Conservation (phyloP, 108 stramenopile species). For the Skeletonema potamos region DNA sequence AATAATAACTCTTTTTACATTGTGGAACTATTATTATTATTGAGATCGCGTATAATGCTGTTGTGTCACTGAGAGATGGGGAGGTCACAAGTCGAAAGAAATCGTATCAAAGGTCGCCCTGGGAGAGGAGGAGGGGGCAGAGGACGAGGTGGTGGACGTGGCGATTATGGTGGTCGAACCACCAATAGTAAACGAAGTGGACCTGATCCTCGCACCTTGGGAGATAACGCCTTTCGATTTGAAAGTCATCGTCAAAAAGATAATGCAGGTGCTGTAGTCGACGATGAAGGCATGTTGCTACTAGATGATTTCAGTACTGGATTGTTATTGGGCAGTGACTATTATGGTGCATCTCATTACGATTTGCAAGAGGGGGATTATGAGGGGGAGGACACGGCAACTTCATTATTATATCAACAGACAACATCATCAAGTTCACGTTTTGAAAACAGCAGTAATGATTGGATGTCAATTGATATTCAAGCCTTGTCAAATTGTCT, state of each 20-base stretch:
- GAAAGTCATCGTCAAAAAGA: neutral
- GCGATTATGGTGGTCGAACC: neutral
- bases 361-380: neutral
- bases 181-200: neutral
- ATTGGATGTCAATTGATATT: constrained; percentile 20
- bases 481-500: constrained; percentile 10
- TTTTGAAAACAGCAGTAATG: neutral
- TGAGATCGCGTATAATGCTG: no score
- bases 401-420: neutral
- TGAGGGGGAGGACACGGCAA: no score
- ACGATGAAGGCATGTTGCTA: constrained; percentile 6
- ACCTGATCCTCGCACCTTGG: constrained; percentile 1
- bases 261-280: neutral
- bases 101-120: constrained; percentile 22
- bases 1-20: no score
- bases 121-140: constrained; percentile 8
- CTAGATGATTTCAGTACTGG: neutral
- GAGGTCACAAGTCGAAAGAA: constrained; percentile 26
- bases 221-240: constrained; percentile 13
- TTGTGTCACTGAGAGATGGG: no score
- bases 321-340: neutral
- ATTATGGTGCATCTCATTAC: constrained; percentile 3
- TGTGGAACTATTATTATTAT: no score
- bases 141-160: neutral
- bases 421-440: neutral